Base-by-base conservation (phyloP, 2,329 filamentous ascomycete genomes). In the Colletotrichum camelliae region DNA sequence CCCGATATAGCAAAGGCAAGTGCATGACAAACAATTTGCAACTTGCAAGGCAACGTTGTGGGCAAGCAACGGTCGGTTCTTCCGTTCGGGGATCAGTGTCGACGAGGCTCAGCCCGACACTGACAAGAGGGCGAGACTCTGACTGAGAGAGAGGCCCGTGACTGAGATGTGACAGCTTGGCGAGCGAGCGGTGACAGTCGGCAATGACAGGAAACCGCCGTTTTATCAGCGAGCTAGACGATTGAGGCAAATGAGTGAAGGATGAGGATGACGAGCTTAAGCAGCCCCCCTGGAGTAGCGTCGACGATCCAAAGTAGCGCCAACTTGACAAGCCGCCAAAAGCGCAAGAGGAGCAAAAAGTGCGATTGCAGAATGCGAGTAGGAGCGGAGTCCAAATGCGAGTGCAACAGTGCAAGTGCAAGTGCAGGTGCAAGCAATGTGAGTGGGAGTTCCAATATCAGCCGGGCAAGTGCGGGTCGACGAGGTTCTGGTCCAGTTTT, bases 91-190 rank as follows among this genome's bases (percentile, higher is more conserved):
- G 57, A 16, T 70, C 43, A 21, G 27, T 57, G 16, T 21, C 21
- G 24, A 52, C 43, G 33, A 43, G 64, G 43, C 64, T 31, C 35
- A 21, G 33, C 35, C 43, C 21, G n/a, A 10, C n/a, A 21, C 43
- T 21, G 43, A 52, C n/a, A 52, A 52, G 43, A 21, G 43, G 33
- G 37, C 18, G 15, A 43, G 67, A 43, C 15, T 18, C 10, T 52
- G 27, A 5, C 15, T 52, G 21, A 37, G 16, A 62, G 27, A 72
- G 64, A 35, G 62, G 68, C 60, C 29, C 52, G 43, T 60, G 61
- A 18, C n/a, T 61, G 70, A 61, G 52, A 62, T 68, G 69, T 72
- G 74, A 76, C 74, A 21, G 71, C 65, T 76, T 69, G 74, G 61
- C 70, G 37, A 43, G 15, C 21, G 52, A 39, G 27, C 12, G 55